Percentiles rank a stretch among this genome's conserved stretches.
These are phyloP conservation scores for Nakazawaea pomicola DNA, from an alignment of 805 yeast genomes.

Conservation along the genomic window DNA sequence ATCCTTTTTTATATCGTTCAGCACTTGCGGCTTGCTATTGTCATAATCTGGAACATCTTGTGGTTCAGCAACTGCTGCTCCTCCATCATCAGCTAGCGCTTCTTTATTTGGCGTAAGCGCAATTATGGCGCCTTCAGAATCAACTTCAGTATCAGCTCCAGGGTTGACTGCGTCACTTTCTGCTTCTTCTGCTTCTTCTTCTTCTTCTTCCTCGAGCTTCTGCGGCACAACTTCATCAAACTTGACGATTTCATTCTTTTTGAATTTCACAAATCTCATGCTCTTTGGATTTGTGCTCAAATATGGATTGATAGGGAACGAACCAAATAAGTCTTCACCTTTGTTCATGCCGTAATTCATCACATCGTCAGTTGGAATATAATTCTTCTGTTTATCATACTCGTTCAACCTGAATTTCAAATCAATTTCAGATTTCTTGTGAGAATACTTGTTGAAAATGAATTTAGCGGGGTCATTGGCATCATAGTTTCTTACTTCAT, in stretches of 20 bases:
- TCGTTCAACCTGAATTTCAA: conserved; percentile 12
- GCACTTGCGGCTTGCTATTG: background rate
- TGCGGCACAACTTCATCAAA: conserved; percentile 19
- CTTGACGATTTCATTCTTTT: conserved; percentile 23
- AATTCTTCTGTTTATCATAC: conserved; percentile 11
- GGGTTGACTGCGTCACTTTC: too few relatives aligned
- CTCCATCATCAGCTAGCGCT: too few relatives aligned
- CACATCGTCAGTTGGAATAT: conserved; percentile 15
- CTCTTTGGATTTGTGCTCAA: conserved; percentile 24
- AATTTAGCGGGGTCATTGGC: conserved; percentile 12
- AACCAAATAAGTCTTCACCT: conserved; percentile 23
- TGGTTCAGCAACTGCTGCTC: too few relatives aligned
- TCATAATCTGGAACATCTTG: background rate
- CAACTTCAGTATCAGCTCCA: too few relatives aligned
- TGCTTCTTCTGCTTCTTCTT: conserved; percentile 10
- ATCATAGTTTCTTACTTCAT: conserved; percentile 15
- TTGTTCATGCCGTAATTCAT: conserved; percentile 11
- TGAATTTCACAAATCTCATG: conserved; percentile 26
- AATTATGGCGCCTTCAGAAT: too few relatives aligned
- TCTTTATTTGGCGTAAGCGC: too few relatives aligned
- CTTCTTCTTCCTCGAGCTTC: background rate
- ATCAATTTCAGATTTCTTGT: conserved; percentile 13
- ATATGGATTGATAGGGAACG: conserved; percentile 26
- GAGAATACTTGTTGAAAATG: conserved; percentile 9
- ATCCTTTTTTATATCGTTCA: conserved; percentile 8